Evolutionary conservation across 2,329 filamentous ascomycete species (phyloP).

Genomic region (Colletotrichum camelliae): DNA sequence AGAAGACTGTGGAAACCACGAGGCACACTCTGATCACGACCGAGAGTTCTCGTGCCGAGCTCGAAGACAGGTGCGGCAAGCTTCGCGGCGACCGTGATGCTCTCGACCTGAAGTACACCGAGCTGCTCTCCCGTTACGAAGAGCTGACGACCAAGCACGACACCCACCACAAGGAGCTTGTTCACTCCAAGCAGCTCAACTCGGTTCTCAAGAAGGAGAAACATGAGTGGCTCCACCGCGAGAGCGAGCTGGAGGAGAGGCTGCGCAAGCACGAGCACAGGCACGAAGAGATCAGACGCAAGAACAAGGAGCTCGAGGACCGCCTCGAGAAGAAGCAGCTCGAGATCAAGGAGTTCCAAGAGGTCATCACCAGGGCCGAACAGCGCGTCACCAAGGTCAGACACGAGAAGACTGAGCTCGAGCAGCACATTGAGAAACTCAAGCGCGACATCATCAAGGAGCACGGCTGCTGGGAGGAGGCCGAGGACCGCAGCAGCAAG

Average conservation of each 20-base stretch:
- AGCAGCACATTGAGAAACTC: neutral
- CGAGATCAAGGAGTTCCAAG: slow-evolving; percentile 10
- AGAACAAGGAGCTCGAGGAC: slow-evolving; percentile 11
- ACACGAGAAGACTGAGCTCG: slow-evolving; percentile 5
- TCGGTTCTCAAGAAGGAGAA: slow-evolving; percentile 1
- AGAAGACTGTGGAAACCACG: neutral
- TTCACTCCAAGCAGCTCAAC: neutral
- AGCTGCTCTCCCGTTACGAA: slow-evolving; percentile 2
- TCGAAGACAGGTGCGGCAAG: neutral
- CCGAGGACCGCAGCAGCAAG: slow-evolving; percentile 3
- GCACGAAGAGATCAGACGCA: slow-evolving; percentile 3
- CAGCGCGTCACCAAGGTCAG: neutral
- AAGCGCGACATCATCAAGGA: slow-evolving; percentile 1
- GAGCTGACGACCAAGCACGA: neutral
- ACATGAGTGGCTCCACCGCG: neutral
- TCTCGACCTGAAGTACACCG: neutral
- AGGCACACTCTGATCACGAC: neutral
- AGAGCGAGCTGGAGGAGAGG: neutral
- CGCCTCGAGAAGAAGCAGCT: slow-evolving; percentile 1
- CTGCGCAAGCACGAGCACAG: slow-evolving; percentile 7
- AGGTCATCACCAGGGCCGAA: neutral
- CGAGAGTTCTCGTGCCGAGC: neutral
- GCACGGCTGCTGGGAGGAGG: slow-evolving; percentile 1
- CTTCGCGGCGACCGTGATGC: slow-evolving; percentile 5
- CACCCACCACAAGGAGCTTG: neutral